phyloP scores from a whole-genome alignment of 257 asterid species.

The Solanum tarijense region DNA sequence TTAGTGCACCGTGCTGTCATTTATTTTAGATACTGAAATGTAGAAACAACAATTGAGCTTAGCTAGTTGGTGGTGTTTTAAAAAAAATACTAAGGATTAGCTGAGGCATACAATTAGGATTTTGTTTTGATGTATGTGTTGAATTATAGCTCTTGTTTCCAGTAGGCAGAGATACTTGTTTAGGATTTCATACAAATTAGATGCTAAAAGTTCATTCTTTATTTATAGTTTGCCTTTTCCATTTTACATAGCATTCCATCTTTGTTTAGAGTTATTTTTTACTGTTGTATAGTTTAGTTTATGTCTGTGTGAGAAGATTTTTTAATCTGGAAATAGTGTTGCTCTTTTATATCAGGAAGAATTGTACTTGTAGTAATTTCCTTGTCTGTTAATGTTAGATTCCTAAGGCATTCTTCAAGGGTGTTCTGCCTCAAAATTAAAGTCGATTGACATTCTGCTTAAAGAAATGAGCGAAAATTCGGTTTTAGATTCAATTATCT shows the following conservation, averaged over 20 bases:
- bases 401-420: background rate
- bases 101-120: background rate
- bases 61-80: background rate
- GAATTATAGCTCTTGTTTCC: background rate
- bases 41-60: background rate
- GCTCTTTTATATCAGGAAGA: background rate
- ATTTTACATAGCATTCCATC: background rate
- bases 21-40: background rate
- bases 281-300: background rate
- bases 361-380: background rate
- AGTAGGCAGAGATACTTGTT: background rate
- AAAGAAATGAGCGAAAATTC: background rate
- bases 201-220: background rate
- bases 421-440: background rate
- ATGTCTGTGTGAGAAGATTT: background rate
- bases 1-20: background rate
- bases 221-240: background rate
- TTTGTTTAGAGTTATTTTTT: background rate
- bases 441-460: background rate
- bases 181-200: background rate
- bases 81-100: background rate
- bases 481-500: background rate
- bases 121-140: background rate
- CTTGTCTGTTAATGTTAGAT: background rate
- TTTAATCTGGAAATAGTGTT: background rate